Evolutionary conservation across 495 filamentous ascomycete species (phyloP), one percentile per base, ranked within the genome.

Genomic region (Lasiosphaeris hirsuta): DNA sequence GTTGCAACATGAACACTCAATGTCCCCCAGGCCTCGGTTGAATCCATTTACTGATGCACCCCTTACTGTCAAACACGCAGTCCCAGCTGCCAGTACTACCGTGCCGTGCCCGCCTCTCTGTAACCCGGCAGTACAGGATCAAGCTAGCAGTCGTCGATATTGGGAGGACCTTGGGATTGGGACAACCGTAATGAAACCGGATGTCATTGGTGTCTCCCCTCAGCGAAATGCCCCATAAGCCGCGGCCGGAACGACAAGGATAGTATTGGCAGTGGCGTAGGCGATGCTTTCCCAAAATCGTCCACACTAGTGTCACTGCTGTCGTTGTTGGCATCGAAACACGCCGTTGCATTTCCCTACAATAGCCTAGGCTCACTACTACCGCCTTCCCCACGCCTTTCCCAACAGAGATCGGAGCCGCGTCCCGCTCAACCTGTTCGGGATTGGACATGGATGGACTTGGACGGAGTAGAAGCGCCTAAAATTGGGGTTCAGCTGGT

Each of bases 91-190:
- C n/a, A 50, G 30, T 45, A 58, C 54, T 66, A 51, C 63, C 63
- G 60, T 42, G n/a, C 60, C 54, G 63, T 33, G 13, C 41, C 48
- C 35, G 57, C n/a, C n/a, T 37, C 44, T 47, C 58, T 60, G 57
- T 51, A 55, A 35, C 42, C 10, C 63, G 59, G 56, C 51, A 65
- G 62, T 63, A 39, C 13, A 54, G n/a, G 10, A 13, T 30, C 33
- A 40, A 54, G 35, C 57, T 48, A 57, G 51, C 23, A 34, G n/a
- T 13, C n/a, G 39, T 58, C 57, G 56, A 65, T 60, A 66, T 66
- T 60, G 60, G 58, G n/a, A 17, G 54, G 63, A 58, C 63, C 60
- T 46, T 63, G 57, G 54, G 6, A 17, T 50, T 51, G 63, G 63
- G 57, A 56, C 61, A 42, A 13, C 7, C 10, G 30, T 14, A 51